Evolutionary conservation across 2,329 filamentous ascomycete species (phyloP).

Genomic region (Hypomyces rosellus): DNA sequence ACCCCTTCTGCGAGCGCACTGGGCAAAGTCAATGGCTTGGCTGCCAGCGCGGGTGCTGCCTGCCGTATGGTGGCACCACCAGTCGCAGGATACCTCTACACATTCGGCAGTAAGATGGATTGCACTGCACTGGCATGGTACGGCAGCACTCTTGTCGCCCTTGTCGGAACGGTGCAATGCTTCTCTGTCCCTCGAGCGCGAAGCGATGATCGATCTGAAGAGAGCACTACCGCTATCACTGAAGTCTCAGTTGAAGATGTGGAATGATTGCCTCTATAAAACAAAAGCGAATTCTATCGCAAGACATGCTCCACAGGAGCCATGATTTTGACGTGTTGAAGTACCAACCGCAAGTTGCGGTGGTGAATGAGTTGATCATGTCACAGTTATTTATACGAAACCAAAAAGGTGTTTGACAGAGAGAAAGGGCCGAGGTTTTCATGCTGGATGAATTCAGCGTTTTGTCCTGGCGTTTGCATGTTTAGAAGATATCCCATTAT

Average conservation of each 20-base stretch:
- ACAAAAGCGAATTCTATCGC: neutral
- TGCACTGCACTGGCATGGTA: slow-evolving; percentile 61
- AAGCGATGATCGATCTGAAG: slow-evolving; percentile 23
- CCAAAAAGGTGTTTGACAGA: neutral
- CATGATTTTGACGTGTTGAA: neutral
- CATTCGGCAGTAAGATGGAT: slow-evolving; percentile 50
- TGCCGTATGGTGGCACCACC: slow-evolving; percentile 64
- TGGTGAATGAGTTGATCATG: slow-evolving; percentile 14
- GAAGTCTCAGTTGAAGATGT: slow-evolving; percentile 27
- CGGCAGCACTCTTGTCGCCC: slow-evolving; percentile 50
- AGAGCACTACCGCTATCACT: slow-evolving; percentile 21
- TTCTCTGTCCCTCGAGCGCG: slow-evolving; percentile 42
- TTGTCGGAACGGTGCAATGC: slow-evolving; percentile 53
- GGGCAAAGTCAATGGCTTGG: slow-evolving; percentile 60
- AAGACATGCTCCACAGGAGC: neutral
- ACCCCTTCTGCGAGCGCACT: slow-evolving; percentile 50
- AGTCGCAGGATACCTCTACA: slow-evolving; percentile 57
- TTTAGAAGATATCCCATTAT: too few species aligned
- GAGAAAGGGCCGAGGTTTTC: neutral
- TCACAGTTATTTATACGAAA: slow-evolving; percentile 15
- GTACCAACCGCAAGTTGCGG: slow-evolving; percentile 8
- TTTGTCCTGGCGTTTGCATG: slow-evolving; percentile 1
- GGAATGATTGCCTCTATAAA: slow-evolving; percentile 5
- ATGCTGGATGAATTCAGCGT: neutral
- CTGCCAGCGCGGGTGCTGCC: slow-evolving; percentile 58